A percentile compares a stretch with the other conserved stretches of the same genome.
Conservation (phyloP, 805 yeast species). For the Wickerhamia fluorescens region DNA sequence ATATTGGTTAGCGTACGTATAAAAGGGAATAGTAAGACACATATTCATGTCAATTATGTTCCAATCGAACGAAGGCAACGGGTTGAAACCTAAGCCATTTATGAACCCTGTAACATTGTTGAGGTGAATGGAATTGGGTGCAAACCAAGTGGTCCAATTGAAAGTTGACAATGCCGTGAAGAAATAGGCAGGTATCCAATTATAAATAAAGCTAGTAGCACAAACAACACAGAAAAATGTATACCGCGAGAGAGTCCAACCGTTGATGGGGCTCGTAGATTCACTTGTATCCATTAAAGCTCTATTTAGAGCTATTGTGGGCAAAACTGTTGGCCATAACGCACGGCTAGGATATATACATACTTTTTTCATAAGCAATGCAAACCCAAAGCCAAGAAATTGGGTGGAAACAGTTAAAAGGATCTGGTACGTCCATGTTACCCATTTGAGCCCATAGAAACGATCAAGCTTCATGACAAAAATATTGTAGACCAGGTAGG, state of each 20-base stretch:
- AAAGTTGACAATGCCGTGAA: constrained; percentile 33
- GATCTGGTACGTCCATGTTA: constrained; percentile 45
- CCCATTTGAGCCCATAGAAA: constrained; percentile 39
- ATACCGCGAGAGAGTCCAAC: constrained; percentile 38
- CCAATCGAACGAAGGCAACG: constrained; percentile 40
- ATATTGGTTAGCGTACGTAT: constrained; percentile 34
- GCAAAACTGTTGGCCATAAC: constrained; percentile 39
- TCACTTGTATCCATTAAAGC: constrained; percentile 31
- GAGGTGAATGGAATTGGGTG: constrained; percentile 31
- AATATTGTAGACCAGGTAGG: constrained; percentile 35
- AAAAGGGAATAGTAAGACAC: constrained; percentile 37
- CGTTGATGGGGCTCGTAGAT: constrained; percentile 17
- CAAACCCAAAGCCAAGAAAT: constrained; percentile 61
- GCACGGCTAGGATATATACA: constrained; percentile 38
- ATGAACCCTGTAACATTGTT: constrained; percentile 32
- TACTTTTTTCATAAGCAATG: constrained; percentile 55
- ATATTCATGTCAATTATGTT: constrained; percentile 30
- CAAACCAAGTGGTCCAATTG: constrained; percentile 42
- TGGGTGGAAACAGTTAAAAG: constrained; percentile 49
- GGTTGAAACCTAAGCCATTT: constrained; percentile 35
- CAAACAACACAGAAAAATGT: constrained; percentile 31
- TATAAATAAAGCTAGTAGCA: constrained; percentile 30
- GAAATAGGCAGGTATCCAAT: constrained; percentile 36
- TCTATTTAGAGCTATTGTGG: constrained; percentile 35
- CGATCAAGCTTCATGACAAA: constrained; percentile 37